phyloP scores from a whole-genome alignment of 176 grass and related monocot genomes.

The Eleusine coracana region DNA sequence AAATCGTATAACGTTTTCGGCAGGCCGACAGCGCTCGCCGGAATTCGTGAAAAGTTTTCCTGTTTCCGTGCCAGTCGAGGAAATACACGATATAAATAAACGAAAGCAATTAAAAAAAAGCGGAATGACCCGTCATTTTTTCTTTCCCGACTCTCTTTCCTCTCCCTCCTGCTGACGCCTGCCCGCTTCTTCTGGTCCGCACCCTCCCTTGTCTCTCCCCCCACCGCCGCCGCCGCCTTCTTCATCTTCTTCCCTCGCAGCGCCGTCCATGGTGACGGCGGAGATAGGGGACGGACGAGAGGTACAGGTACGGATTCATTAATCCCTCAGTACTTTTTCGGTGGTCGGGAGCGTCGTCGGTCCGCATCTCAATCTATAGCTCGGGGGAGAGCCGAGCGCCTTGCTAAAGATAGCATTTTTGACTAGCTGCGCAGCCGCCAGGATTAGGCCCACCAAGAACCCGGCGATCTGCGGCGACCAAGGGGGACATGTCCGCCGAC shows the following conservation, averaged over 20 bases:
- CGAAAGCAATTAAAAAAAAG: no score
- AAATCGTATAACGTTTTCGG: no score
- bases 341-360: conserved; percentile 11
- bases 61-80: not conserved
- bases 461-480: conserved; percentile 29
- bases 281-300: conserved; percentile 28
- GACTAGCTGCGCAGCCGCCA: conserved; percentile 36
- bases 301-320: conserved; percentile 12
- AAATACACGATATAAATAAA: not conserved
- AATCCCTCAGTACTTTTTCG: not conserved
- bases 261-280: conserved; percentile 40
- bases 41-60: conserved; percentile 17
- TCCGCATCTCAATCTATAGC: not conserved
- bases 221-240: not conserved
- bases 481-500: conserved; percentile 22
- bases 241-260: not conserved
- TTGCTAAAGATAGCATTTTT: conserved; percentile 56
- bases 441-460: conserved; percentile 50
- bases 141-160: not conserved
- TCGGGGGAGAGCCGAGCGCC: not conserved
- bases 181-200: conserved; percentile 9
- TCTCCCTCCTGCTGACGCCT: not conserved
- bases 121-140: not conserved
- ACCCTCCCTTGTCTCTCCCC: not conserved
- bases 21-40: not conserved